These are phyloP conservation scores for Halophytophthora polymorphica DNA, from an alignment of 352 stramenopile genomes.

Conservation along the genomic window DNA sequence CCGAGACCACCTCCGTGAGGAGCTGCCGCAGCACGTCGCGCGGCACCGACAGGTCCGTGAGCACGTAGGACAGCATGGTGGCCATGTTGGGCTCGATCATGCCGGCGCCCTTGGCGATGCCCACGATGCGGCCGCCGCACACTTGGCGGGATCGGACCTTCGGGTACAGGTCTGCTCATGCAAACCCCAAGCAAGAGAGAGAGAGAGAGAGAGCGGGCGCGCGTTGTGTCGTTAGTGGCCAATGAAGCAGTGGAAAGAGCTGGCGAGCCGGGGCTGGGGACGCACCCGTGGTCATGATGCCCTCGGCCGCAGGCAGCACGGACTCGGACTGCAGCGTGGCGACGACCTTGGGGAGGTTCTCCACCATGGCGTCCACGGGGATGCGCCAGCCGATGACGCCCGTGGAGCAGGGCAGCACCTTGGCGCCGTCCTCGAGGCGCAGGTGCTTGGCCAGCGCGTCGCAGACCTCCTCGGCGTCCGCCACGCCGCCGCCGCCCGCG, in stretches of 20 bases:
- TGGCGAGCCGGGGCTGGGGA: too few species aligned
- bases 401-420: constrained; percentile 94
- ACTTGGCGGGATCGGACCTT: constrained; percentile 87
- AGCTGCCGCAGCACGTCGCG: constrained; percentile 76
- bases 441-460: constrained; percentile 88
- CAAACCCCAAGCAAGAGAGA: not conserved
- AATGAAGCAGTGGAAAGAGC: too few species aligned
- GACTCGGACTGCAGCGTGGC: constrained; percentile 91
- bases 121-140: constrained; percentile 90
- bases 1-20: constrained; percentile 75
- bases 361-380: constrained; percentile 90
- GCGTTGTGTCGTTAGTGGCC: not conserved
- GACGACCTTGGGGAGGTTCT: constrained; percentile 74
- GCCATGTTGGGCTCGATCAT: constrained; percentile 99
- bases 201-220: too few species aligned
- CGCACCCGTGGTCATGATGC: constrained; percentile 96
- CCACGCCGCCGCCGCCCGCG: constrained; percentile 89
- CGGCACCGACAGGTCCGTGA: constrained; percentile 83
- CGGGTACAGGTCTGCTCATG: constrained; percentile 72
- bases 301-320: constrained; percentile 90
- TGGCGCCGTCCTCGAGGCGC: constrained; percentile 74
- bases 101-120: constrained; percentile 97
- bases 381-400: constrained; percentile 98
- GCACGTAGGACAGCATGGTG: constrained; percentile 87
- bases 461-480: constrained; percentile 93